Evolutionary conservation across 148 eudicot genomes (phyloP), one percentile per base, ranked within the genome.

Genomic region (Beta vulgaris): DNA sequence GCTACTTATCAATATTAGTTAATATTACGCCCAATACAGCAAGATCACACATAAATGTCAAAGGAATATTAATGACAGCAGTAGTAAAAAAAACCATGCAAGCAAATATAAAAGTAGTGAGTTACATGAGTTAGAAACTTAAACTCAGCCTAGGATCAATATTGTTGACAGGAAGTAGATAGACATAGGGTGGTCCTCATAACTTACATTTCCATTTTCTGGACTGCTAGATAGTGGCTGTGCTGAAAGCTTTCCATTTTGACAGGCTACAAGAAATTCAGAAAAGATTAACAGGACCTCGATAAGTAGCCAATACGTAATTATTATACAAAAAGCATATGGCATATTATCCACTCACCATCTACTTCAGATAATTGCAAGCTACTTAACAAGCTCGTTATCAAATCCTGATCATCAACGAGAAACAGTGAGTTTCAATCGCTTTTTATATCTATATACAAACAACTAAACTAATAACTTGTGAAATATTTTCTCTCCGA

Each of bases 151-250:
- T 39, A 37, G 25, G 34, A n/a, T 15, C 37, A 28, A 28, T 39
- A 46, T 69, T 16, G 23, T 28, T 68, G 0, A 15, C 44, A 28
- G 25, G 19, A 34, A 64, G 23, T 25, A 36, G 34, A 34, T 54
- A 68, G 40, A 63, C 18, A 31, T 35, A 49, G 26, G 73, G 5
- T 31, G 29, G 51, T 12, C 51, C 21, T 57, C 75, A 68, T 60
- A 65, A 81, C 96, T 84, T 85, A 95, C 98, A 76, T 46, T 83
- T 82, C 97, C 97, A 77, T 90, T 89, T 75, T 89, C 97, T 66
- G 89, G 79, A 78, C 76, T 82, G 67, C 86, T 79, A 68, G 87
- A 82, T 80, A 84, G 28, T 63, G 88, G 76, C 29, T 39, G 74
- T 46, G 73, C 81, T 36, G 87, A 87, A 65, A 79, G 74, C 71